Evolutionary conservation across 1,284 basidiomycete species (phyloP), one percentile per base, ranked within the genome.

Genomic region (Irpex sp.): DNA sequence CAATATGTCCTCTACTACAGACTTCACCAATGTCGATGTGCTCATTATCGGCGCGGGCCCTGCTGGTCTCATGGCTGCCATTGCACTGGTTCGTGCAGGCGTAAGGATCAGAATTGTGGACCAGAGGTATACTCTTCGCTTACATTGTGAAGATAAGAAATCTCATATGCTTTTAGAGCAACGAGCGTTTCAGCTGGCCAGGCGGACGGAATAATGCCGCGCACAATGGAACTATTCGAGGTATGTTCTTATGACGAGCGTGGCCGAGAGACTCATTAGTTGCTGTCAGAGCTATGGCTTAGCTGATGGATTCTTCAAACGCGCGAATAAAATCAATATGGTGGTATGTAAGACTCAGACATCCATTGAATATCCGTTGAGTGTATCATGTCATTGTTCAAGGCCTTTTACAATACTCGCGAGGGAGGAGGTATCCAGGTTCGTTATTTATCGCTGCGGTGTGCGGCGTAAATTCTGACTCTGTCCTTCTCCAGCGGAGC

Each of bases 151-250:
- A 10, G 11, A 15, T 1, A 5, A 13, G 18, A 18, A 13, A 22
- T 60, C 0, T 45, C 18, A 38, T 15, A 45, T 18, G 49, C 44
- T n/a, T 66, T n/a, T 58, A 94, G 92, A 72, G 85, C 90, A 4
- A 71, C 75, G n/a, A 90, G 87, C 75, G 86, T 93, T n/a, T 76
- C 84, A 58, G 88, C 89, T 5, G 94, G 94, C 15, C 93, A 95
- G 76, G 94, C 93, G 0, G 94, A 96, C 77, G 94, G 93, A 4
- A 91, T 95, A 67, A 91, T 93, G 78, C 92, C 92, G 1, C 86
- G 93, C 60, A 93, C 92, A 0, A 88, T 94, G 65, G 94, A 96
- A 80, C 89, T 95, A 10, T 81, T 96, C 38, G 90, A 94, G 86
- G 92, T 89, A 63, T 43, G 76, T 49, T 9, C 38, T 38, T 56